A percentile compares a stretch with the other conserved stretches of the same genome.
phyloP scores from a whole-genome alignment of 306 rosid genomes.

The Inga laurina region DNA sequence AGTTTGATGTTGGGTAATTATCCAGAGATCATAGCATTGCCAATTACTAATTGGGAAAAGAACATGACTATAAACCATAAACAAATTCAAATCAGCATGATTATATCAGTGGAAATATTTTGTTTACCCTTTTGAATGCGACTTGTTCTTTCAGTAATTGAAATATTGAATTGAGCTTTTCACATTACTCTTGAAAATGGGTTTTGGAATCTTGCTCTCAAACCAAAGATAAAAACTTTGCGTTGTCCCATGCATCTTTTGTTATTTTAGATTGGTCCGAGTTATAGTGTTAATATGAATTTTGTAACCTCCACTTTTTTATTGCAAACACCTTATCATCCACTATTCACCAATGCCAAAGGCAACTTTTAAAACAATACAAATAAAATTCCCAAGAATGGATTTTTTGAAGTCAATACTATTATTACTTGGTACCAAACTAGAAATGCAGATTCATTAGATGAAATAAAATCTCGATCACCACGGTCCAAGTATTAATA shows the following conservation, averaged over 20 bases:
- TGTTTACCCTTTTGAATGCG: background rate
- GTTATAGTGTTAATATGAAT: background rate
- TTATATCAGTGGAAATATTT: background rate
- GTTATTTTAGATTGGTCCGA: background rate
- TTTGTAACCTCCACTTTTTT: background rate
- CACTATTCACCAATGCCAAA: background rate
- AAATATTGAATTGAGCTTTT: background rate
- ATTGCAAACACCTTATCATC: background rate
- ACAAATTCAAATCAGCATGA: background rate
- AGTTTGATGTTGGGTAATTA: background rate
- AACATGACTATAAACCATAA: background rate
- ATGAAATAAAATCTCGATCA: background rate
- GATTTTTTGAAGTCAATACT: background rate
- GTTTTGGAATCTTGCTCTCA: background rate
- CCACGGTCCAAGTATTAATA: background rate
- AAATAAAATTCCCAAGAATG: background rate
- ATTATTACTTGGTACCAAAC: background rate
- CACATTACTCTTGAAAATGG: background rate
- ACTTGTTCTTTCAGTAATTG: background rate
- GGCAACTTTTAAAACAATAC: background rate
- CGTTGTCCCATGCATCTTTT: conserved; percentile 1
- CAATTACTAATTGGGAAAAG: background rate
- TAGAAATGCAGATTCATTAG: conserved; percentile 2
- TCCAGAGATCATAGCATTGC: background rate
- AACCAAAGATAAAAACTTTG: background rate